Evolutionary conservation across 441 rosid genomes (phyloP).

Genomic region (Mallotus japonicus): DNA sequence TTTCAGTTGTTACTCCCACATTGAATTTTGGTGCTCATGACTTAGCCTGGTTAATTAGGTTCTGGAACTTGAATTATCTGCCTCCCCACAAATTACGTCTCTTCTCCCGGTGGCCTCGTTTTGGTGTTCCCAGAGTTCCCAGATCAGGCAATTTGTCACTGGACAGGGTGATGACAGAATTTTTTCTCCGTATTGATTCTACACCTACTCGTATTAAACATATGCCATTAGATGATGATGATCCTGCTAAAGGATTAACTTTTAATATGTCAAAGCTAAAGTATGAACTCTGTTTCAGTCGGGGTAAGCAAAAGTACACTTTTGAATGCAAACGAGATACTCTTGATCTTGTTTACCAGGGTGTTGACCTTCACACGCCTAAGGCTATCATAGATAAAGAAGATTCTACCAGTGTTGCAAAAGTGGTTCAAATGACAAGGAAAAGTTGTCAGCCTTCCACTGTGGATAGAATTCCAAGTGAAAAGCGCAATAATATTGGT

Average conservation of each 20-base stretch:
- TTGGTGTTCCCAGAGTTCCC: conserved; percentile 73
- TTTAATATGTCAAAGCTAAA: conserved; percentile 82
- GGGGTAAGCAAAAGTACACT: conserved; percentile 90
- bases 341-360: conserved; percentile 97
- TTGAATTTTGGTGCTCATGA: conserved; percentile 93
- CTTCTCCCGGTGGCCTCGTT: conserved; percentile 96
- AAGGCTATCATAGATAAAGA: conserved; percentile 66
- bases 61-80: conserved; percentile 76
- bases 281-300: conserved; percentile 74
- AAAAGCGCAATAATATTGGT: conserved; percentile 41
- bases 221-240: conserved; percentile 83
- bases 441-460: conserved; percentile 64
- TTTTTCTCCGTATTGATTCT: conserved; percentile 87
- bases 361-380: conserved; percentile 88
- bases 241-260: conserved; percentile 90
- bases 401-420: conserved; percentile 50
- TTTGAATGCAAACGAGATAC: conserved; percentile 86
- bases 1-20: conserved; percentile 50
- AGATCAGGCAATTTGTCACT: conserved; percentile 93
- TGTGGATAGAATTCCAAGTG: conserved; percentile 64
- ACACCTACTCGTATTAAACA: conserved; percentile 71
- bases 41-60: conserved; percentile 88
- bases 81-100: conserved; percentile 96
- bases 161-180: conserved; percentile 95
- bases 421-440: conserved; percentile 52